Percentiles rank a stretch among this genome's conserved stretches.
Evolutionary conservation across 192 early-diverging fungal genomes (phyloP).

Genomic region (Lunasporangiospora selenospora): DNA sequence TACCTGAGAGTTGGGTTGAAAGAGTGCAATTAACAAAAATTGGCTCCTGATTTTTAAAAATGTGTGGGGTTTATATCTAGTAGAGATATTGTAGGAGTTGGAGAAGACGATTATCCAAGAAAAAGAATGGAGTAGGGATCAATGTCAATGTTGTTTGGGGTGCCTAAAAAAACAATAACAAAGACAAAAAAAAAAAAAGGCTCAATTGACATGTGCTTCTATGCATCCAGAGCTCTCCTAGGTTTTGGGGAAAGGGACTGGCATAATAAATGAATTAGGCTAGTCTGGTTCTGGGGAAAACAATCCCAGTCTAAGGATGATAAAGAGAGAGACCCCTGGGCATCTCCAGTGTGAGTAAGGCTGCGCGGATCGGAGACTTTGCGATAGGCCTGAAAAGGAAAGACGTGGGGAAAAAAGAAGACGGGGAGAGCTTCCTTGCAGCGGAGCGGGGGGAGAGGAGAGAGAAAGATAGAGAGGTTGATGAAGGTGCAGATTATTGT

Average conservation of each 20-base stretch:
- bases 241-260: too few species aligned
- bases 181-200: neutral
- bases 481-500: neutral
- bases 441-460: neutral
- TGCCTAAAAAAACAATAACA: neutral
- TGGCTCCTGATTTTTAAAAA: neutral
- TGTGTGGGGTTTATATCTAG: neutral
- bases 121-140: too few species aligned
- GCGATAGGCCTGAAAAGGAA: constrained; percentile 17
- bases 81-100: neutral
- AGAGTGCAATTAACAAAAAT: neutral
- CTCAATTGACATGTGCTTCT: neutral
- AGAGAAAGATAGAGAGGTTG: neutral
- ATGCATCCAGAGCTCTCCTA: neutral
- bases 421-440: neutral
- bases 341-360: too few species aligned
- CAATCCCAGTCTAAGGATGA: too few species aligned
- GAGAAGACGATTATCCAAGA: too few species aligned
- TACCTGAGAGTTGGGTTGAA: neutral
- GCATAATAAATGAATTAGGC: too few species aligned
- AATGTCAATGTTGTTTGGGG: too few species aligned
- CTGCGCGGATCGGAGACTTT: too few species aligned
- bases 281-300: too few species aligned
- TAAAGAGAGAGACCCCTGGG: too few species aligned
- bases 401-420: constrained; percentile 13